phyloP scores from a whole-genome alignment of 1,139 yeast genomes.

The Hanseniaspora gamundiae region DNA sequence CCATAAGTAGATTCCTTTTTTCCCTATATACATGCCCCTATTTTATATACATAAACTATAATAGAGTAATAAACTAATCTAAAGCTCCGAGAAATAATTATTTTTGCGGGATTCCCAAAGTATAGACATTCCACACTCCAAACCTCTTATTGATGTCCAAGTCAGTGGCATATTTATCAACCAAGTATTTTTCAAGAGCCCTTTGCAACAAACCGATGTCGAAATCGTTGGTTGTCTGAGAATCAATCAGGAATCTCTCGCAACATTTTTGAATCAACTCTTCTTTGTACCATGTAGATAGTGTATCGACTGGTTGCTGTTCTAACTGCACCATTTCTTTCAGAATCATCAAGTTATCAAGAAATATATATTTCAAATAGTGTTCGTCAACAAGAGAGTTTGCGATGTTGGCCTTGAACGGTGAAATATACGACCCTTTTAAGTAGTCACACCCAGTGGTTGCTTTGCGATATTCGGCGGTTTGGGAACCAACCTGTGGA shows the following conservation, averaged over 20 bases:
- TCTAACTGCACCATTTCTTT: neutral
- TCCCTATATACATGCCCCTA: too few relatives aligned
- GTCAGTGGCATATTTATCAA: neutral
- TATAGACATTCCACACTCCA: constrained; percentile 1
- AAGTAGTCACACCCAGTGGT: neutral
- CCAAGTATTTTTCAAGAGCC: neutral
- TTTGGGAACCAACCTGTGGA: neutral
- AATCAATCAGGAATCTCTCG: neutral
- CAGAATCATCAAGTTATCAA: neutral
- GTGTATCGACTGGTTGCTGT: neutral
- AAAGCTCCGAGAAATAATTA: too few relatives aligned
- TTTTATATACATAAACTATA: too few relatives aligned
- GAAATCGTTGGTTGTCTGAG: neutral
- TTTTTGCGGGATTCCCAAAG: neutral
- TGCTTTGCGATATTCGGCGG: neutral
- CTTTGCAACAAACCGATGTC: neutral
- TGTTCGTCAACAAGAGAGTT: neutral
- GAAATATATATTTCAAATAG: neutral
- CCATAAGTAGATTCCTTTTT: too few relatives aligned
- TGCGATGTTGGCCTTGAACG: neutral
- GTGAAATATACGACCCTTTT: neutral
- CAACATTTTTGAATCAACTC: neutral
- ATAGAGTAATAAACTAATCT: too few relatives aligned
- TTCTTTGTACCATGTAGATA: neutral
- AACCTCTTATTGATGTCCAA: neutral